Base-by-base conservation (phyloP, 2,329 filamentous ascomycete species). In the Botryosphaeria dothidea region DNA sequence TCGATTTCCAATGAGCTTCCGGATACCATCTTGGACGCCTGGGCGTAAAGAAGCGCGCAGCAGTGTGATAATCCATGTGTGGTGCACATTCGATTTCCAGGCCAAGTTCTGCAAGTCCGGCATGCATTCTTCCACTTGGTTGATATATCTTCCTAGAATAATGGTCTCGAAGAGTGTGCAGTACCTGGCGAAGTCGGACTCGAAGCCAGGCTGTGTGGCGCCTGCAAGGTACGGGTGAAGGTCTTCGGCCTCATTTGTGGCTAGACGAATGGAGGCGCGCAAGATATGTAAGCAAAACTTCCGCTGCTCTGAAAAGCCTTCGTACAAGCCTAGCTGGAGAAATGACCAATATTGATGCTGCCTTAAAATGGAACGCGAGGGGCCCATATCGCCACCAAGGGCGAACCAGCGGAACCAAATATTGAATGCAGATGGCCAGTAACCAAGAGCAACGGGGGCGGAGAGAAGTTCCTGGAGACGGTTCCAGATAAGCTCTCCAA, bases 91-190 rank as follows among this genome's bases (percentile, higher is more conserved):
- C 4, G 77, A 79, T 3, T 69, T 61, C 6, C 72, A 56, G 36
- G 78, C 72, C 1, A 83, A 67, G 7, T 70, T 71, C 19, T 78
- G 75, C 13, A 84, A 69, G 61, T 83, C 80, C 19, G 73, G 69
- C 31, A 83, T 72, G 58, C 79, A 81, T 23, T 79, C 81, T 38
- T 81, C 70, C 2, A 83, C 77, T 65, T 84, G 82, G 65, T 83
- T 83, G 46, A 80, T 68, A 66, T 84, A 84, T 25, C 82, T 76
- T 43, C 81, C 79, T 21, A 84, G 74, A 7, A 83, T 77, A 17
- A 84, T 78, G 0, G 78, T 83, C 65, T 83, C 81, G 65, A 81
- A 83, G 1, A 83, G 71, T 4, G 75, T 77, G 46, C 77, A 78
- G 63, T 77, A 83, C 34, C 77, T 76, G 6, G 77, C 74, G 66